Evolutionary conservation across 495 filamentous ascomycete genomes (phyloP), one percentile per base, ranked within the genome.

Genomic region (Pseudotulostoma volvatum): DNA sequence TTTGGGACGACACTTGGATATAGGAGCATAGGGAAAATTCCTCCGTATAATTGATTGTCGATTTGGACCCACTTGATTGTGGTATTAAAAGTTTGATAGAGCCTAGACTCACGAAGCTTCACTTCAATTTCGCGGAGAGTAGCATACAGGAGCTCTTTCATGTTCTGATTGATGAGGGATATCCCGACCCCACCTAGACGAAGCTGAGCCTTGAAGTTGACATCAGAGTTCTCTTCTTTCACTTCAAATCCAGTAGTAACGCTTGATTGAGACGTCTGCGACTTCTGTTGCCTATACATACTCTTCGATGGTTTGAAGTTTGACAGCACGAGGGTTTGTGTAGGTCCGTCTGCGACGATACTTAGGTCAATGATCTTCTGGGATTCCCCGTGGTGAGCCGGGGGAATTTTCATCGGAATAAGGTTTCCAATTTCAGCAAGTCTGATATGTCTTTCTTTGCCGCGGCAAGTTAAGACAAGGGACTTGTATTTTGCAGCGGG

Each of bases 1-100:
- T 96, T 96, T 1, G 92, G 92, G 7, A 97, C 90, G n/a, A 97
- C 90, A 56, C 85, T 93, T 7, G 90, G 90, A 53, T 97, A 97
- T 30, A 96, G 66, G 40, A 97, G 76, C 58, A 97, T 93, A 0
- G 90, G 90, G 68, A 97, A 97, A 45, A 97, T 85, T 9, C 90
- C 90, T 31, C 90, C 90, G 52, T 96, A 97, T 17, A 97, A 77
- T 52, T 97, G 90, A 51, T 97, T 97, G 62, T 97, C 90, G 51
- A 97, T 87, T 56, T 97, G 90, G 35, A 97, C 86, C 90, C 90
- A 97, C 56, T 95, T 96, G 55, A 94, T 80, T 0, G 81, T 80
- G 7, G 84, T 68, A 34, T 80, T 84, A 41, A 95, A 57, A 3
- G 84, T 95, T 59, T 96, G 90, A 53, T 90, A 93, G 9, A 95